Conservation (phyloP, 768 basidiomycete genomes). For the Coprinopsis marcescibilis region DNA sequence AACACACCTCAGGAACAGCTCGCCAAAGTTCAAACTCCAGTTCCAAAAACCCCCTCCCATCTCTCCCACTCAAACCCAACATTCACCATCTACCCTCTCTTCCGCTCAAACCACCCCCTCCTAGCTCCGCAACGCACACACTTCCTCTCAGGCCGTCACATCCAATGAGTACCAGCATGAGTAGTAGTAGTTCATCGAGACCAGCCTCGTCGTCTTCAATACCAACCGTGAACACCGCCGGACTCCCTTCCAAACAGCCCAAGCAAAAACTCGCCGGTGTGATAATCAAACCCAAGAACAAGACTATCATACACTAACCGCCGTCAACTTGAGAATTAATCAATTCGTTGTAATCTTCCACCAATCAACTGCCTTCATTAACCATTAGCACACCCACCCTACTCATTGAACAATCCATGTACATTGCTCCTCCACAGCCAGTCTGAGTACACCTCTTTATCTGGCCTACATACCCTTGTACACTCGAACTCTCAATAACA, state of each 20-base stretch:
- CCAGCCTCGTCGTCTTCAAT: neutral
- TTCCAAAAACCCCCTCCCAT: conserved; percentile 11
- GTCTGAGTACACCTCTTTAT: no score
- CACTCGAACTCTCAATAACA: no score
- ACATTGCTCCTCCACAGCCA: no score
- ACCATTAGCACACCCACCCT: no score
- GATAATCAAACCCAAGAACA: conserved; percentile 36
- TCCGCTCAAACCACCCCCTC: conserved; percentile 9
- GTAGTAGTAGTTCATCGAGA: neutral
- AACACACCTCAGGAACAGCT: no score
- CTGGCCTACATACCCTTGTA: no score
- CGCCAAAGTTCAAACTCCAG: no score
- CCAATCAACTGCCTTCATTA: no score
- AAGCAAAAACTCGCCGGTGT: conserved; percentile 30
- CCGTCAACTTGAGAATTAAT: no score
- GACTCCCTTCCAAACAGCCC: conserved; percentile 3
- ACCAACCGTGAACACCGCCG: neutral
- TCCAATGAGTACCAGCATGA: neutral
- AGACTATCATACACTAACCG: no score
- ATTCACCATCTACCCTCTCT: conserved; percentile 12
- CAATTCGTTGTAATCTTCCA: no score
- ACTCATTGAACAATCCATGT: no score
- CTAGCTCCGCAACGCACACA: neutral
- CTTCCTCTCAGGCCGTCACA: neutral
- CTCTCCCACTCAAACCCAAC: conserved; percentile 5